Conservation (phyloP, 441 rosid species). For the Adansonia grandidieri region DNA sequence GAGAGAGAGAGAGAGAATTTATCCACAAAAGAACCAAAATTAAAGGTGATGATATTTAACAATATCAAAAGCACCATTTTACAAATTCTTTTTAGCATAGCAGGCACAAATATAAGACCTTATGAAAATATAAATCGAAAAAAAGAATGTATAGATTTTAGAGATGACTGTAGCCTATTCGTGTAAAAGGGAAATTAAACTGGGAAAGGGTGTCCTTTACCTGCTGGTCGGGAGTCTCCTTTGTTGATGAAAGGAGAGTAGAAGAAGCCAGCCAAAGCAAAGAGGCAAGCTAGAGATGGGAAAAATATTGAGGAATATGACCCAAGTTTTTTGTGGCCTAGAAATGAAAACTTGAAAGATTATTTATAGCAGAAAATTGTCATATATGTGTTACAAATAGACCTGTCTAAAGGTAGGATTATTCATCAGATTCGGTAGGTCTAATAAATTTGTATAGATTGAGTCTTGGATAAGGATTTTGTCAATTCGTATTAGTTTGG, state of each 20-base stretch:
- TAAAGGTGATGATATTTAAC: not conserved
- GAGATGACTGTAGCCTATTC: not conserved
- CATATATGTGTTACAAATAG: not conserved
- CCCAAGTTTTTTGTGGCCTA: not conserved
- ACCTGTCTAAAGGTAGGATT: no score
- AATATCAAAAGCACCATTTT: slow-evolving; percentile 2
- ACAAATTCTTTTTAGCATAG: not conserved
- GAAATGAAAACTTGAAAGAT: not conserved
- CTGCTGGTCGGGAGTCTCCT: not conserved
- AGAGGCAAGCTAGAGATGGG: not conserved
- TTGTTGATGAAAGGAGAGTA: not conserved
- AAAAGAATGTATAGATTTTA: not conserved
- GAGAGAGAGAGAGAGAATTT: no score
- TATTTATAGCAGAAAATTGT: not conserved
- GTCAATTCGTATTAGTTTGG: no score
- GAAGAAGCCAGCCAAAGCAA: not conserved
- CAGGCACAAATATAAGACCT: not conserved
- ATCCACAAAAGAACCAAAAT: not conserved
- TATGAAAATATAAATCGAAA: not conserved
- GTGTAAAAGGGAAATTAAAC: not conserved
- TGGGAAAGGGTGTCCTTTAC: not conserved
- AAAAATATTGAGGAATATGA: not conserved
- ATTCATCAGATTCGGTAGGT: no score
- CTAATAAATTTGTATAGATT: no score
- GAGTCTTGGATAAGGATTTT: no score